Conservation (phyloP, 106 monocot species). For the Platanthera guangdongensis region DNA sequence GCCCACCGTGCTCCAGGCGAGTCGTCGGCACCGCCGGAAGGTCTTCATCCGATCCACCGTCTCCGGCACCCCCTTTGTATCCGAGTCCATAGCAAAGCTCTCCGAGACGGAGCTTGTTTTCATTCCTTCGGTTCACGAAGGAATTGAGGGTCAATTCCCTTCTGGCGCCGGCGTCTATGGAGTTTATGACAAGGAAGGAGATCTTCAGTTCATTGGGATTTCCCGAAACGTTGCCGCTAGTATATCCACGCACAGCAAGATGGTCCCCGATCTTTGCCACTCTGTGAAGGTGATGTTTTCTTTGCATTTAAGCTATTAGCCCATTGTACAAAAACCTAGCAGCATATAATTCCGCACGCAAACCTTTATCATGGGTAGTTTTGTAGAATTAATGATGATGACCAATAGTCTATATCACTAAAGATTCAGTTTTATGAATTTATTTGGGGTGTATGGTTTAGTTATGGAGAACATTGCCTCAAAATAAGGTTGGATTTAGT, state of each 20-base stretch:
- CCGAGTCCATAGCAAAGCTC: constrained; percentile 38
- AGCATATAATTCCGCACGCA: neutral
- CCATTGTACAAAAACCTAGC: neutral
- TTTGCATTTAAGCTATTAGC: neutral
- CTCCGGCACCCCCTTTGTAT: neutral
- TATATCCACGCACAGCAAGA: constrained; percentile 44
- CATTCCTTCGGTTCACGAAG: constrained; percentile 27
- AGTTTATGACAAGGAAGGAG: constrained; percentile 60
- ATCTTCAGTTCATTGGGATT: constrained; percentile 89
- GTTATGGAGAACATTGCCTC: too few relatives aligned
- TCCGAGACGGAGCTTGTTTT: constrained; percentile 54
- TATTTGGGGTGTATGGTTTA: too few relatives aligned
- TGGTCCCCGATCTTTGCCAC: constrained; percentile 60
- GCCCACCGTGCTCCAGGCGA: neutral
- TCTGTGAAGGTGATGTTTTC: constrained; percentile 54
- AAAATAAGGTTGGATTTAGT: too few relatives aligned
- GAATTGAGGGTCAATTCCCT: constrained; percentile 34
- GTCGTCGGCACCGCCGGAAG: neutral
- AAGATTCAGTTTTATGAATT: too few relatives aligned
- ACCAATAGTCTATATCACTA: neutral
- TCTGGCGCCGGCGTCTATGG: constrained; percentile 69
- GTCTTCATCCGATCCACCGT: neutral
- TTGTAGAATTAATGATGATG: neutral
- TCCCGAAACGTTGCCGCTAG: constrained; percentile 67
- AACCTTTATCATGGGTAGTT: neutral